Evolutionary conservation across 2,329 filamentous ascomycete genomes (phyloP), one percentile per base, ranked within the genome.

Genomic region (Malbranchea zuffiana): DNA sequence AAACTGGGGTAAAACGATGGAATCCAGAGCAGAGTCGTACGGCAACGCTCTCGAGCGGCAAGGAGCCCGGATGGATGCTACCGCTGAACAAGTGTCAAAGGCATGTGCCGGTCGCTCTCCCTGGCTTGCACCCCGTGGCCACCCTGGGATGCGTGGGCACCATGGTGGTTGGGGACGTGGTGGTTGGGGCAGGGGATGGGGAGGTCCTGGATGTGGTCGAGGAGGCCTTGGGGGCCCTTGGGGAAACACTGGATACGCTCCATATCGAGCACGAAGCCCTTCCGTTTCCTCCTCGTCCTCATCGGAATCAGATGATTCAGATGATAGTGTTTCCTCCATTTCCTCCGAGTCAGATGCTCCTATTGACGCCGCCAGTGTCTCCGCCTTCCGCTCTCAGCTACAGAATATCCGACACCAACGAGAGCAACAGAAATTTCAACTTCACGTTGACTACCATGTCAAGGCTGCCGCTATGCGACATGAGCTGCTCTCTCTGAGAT

Each of bases 21-120:
- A 54, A 21, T 50, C 54, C 7, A 60, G 58, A 50, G 44, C 61
- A 6, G 58, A 63, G 44, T 50, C 60, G 32, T 57, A 62, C 28
- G 56, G 56, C 5, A 47, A 54, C 6, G 42, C 53, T 3, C 40
- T 49, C 18, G 48, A 50, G 5, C 48, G 50, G 8, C 59, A 56
- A 34, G 16, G 29, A 4, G 36, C 21, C 11, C 19, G 20, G 11
- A 20, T 32, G 8, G 36, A 39, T 12, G n/a, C n/a, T n/a, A n/a
- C n/a, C n/a, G n/a, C n/a, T n/a, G n/a, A n/a, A n/a, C n/a, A n/a
- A n/a, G n/a, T n/a, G n/a, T n/a, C n/a, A n/a, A 15, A 26, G 2
- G 21, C 36, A 27, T 39, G 21, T 12, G 25, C 13, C 16, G 33
- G 20, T 11, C 21, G 36, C 6, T 39, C 36, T 7, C 30, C 36